Percentiles rank a stretch among this genome's conserved stretches.
phyloP scores from a whole-genome alignment of 2,329 filamentous ascomycete genomes.

The Thielaviopsis punctulata region DNA sequence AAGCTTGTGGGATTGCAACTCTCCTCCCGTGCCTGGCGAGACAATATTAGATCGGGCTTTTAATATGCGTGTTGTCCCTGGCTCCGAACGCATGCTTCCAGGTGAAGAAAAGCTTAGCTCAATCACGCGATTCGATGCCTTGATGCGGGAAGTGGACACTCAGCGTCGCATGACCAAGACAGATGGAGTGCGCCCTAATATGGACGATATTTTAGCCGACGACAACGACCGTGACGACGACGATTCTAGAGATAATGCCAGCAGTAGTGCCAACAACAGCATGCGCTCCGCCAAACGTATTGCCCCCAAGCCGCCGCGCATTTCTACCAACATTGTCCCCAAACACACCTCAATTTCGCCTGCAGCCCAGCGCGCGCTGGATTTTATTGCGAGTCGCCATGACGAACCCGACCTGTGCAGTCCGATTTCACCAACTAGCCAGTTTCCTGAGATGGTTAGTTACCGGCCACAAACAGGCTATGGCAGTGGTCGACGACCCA shows the following conservation, averaged over 20 bases:
- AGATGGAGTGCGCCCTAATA: conserved; percentile 14
- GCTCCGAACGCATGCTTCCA: conserved; percentile 34
- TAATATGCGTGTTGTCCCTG: conserved; percentile 44
- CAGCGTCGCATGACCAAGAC: conserved; percentile 21
- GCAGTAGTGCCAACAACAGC: not conserved
- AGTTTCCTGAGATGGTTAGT: not conserved
- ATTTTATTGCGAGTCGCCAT: conserved; percentile 29
- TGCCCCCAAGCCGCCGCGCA: not conserved
- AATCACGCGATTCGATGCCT: conserved; percentile 45
- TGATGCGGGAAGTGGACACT: conserved; percentile 45
- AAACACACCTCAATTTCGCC: conserved; percentile 24
- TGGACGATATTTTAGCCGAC: conserved; percentile 21
- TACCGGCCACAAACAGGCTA: conserved; percentile 22
- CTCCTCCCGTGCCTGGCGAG: conserved; percentile 38
- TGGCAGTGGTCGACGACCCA: conserved; percentile 5
- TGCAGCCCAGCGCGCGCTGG: conserved; percentile 31
- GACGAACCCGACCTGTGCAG: conserved; percentile 15
- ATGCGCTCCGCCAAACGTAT: not conserved
- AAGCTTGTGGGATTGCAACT: conserved; percentile 26
- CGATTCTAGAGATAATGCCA: conserved; percentile 24
- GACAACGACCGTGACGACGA: conserved; percentile 26
- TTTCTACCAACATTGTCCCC: conserved; percentile 4
- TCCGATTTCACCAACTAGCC: conserved; percentile 12
- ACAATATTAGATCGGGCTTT: conserved; percentile 53
- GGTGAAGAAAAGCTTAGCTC: conserved; percentile 48